These are phyloP conservation scores for Fusarium nelsonii DNA, from an alignment of 2,329 filamentous ascomycete species.

Conservation along the genomic window DNA sequence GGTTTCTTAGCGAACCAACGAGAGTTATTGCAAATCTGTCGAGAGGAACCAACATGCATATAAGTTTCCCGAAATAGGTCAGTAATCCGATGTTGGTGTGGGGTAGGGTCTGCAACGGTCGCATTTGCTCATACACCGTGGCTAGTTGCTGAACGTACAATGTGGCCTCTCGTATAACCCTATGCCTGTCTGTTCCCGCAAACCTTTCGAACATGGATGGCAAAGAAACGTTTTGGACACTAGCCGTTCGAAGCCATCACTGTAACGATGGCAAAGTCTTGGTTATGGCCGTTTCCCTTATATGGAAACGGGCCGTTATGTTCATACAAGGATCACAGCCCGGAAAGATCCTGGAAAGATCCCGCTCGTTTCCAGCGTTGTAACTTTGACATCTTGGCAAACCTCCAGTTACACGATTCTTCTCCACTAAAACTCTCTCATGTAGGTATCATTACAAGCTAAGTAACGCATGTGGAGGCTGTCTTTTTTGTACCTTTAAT, in stretches of 20 bases:
- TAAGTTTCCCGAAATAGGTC: background rate
- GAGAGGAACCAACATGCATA: slow-evolving; percentile 6
- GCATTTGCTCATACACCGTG: background rate
- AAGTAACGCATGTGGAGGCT: no score
- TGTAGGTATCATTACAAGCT: background rate
- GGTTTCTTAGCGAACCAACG: background rate
- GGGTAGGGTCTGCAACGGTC: background rate
- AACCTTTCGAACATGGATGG: no score
- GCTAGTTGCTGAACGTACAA: background rate
- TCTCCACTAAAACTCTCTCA: background rate
- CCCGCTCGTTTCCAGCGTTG: background rate
- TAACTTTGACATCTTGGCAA: background rate
- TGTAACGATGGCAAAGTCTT: background rate
- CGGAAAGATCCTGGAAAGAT: background rate
- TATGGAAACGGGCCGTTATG: background rate
- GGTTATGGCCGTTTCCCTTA: background rate
- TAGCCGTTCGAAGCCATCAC: no score
- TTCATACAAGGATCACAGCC: background rate
- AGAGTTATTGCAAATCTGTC: background rate
- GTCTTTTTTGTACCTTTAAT: no score
- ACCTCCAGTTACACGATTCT: background rate
- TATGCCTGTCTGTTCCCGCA: no score
- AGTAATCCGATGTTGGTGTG: background rate
- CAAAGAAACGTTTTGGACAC: no score
- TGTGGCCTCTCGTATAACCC: no score